Conservation (phyloP, 129 eudicot genomes). For the Apium graveolens region DNA sequence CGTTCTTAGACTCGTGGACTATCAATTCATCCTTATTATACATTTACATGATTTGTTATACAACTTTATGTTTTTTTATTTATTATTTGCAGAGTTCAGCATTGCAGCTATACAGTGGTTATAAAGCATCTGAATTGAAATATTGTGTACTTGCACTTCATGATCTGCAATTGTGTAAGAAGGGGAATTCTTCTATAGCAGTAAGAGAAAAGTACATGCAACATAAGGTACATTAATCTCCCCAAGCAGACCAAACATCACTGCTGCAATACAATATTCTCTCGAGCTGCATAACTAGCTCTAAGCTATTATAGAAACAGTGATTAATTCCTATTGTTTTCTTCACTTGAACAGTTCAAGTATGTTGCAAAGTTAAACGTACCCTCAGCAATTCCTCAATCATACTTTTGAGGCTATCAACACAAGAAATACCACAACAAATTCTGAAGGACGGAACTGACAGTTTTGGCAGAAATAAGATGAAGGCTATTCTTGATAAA, state of each 20-base stretch:
- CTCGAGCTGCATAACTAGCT: not conserved
- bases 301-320: not conserved
- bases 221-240: conserved; percentile 43
- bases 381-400: conserved; percentile 41
- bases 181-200: conserved; percentile 38
- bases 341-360: conserved; percentile 49
- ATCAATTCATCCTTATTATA: not conserved
- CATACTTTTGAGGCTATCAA: conserved; percentile 31
- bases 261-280: not conserved
- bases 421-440: conserved; percentile 3
- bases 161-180: conserved; percentile 43
- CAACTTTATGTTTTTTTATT: not conserved
- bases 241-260: not conserved
- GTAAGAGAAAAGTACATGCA: conserved; percentile 59
- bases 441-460: conserved; percentile 3
- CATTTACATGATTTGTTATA: not conserved
- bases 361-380: conserved; percentile 49
- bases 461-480: not conserved
- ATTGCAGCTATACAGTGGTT: conserved; percentile 57
- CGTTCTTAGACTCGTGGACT: not conserved
- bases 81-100: conserved; percentile 34
- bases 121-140: conserved; percentile 50
- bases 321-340: not conserved
- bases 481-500: not conserved
- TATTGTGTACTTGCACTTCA: conserved; percentile 68